phyloP scores from a whole-genome alignment of 2,329 filamentous ascomycete genomes.

The Penicillium rolfsii region DNA sequence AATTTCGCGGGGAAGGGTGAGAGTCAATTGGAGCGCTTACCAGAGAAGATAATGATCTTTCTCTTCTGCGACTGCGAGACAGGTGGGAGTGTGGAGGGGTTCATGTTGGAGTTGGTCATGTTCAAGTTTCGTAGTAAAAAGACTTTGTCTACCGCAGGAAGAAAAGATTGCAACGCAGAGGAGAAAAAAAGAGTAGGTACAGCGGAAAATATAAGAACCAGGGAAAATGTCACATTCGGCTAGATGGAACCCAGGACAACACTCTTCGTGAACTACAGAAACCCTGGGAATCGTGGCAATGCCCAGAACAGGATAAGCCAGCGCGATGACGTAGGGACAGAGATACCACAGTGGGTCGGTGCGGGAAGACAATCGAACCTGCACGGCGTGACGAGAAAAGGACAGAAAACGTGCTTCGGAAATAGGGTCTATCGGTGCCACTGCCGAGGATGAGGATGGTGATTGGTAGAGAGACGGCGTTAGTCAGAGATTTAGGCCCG shows the following conservation, averaged over 20 bases:
- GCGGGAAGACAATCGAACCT: too few relatives aligned
- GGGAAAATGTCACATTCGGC: not conserved
- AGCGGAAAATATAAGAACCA: not conserved
- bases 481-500: constrained; percentile 7
- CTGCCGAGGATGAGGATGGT: not conserved
- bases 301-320: constrained; percentile 18
- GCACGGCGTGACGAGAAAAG: not conserved
- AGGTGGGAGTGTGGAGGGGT: constrained; percentile 6
- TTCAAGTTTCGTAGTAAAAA: not conserved
- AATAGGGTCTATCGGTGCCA: constrained; percentile 4
- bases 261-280: not conserved
- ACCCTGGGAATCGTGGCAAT: constrained; percentile 13
- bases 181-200: not conserved
- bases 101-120: constrained; percentile 24
- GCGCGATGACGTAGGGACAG: constrained; percentile 22
- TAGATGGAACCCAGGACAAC: not conserved
- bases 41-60: constrained; percentile 53
- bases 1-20: not conserved
- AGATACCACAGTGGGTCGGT: constrained; percentile 25
- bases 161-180: too few relatives aligned
- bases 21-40: constrained; percentile 31
- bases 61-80: constrained; percentile 32
- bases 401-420: constrained; percentile 3
- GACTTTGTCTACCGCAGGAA: not conserved
- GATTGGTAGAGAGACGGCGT: constrained; percentile 7